A percentile compares a stretch with the other conserved stretches of the same genome.
Evolutionary conservation across 768 basidiomycete species (phyloP).

Genomic region (Phanerochaete carnosa): DNA sequence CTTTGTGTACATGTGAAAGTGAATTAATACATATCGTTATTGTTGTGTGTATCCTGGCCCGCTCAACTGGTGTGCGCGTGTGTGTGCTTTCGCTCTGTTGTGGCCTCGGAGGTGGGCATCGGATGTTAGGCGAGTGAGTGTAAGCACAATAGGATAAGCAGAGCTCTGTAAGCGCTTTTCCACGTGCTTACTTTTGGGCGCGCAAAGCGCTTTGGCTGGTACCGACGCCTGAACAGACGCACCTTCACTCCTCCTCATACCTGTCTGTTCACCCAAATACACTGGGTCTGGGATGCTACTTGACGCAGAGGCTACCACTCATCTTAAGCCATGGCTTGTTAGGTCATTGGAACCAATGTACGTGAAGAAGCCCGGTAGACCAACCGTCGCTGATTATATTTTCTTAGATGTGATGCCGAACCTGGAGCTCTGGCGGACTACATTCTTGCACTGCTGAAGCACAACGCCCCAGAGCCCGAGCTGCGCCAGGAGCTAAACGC

Average conservation of each 20-base stretch:
- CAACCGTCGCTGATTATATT: conserved; percentile 6
- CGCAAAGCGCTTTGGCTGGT: not conserved
- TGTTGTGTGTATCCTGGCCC: too few species aligned
- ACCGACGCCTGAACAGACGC: not conserved
- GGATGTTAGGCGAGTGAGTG: not conserved
- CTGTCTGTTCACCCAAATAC: not conserved
- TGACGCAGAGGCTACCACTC: conserved; percentile 58
- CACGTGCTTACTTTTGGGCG: not conserved
- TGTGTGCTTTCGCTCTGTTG: too few species aligned
- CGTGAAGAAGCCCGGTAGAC: conserved; percentile 18
- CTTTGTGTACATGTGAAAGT: too few species aligned
- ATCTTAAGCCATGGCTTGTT: conserved; percentile 87
- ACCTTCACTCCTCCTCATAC: conserved; percentile 5
- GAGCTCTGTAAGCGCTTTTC: not conserved
- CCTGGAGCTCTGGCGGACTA: conserved; percentile 92
- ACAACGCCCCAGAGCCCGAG: conserved; percentile 79
- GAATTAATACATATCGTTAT: too few species aligned
- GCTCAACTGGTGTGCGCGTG: too few species aligned
- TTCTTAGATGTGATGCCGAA: conserved; percentile 88
- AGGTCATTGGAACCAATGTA: conserved; percentile 90
- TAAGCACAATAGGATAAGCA: not conserved
- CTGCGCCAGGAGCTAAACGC: conserved; percentile 73
- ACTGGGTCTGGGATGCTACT: conserved; percentile 61
- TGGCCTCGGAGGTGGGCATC: too few species aligned
- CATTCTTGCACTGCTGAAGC: conserved; percentile 88